Base-by-base conservation (phyloP, 306 rosid species). In the Trifolium repens region DNA sequence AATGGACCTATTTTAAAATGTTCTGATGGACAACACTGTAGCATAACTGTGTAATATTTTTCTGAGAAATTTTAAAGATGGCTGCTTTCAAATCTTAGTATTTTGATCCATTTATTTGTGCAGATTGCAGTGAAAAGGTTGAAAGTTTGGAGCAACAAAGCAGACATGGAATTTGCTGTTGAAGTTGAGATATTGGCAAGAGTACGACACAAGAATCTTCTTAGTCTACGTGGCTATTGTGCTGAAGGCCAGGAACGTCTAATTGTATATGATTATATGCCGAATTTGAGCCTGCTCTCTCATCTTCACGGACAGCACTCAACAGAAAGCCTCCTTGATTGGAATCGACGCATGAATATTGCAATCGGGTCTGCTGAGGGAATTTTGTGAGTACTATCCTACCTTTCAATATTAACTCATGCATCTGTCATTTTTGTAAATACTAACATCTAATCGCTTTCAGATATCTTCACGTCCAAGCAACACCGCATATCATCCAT, bases 231-330 rank as follows among this genome's bases (percentile, higher is more conserved):
- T 35, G 99, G 99, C 55, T 94, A 94, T 80, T 94, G 99, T 74
- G 97, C 96, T 19, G 99, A 94, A 85, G 99, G 97, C 37, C 96
- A 94, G 72, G 99, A 94, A 85, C 96, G 99, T 58, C 83, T 94
- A 74, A 92, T 92, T 17, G 89, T 92, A 35, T 94, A 94, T 40
- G 97, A 94, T 73, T 94, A 92, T 75, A 89, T 92, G 97, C 96
- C 93, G 3, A 94, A 94, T 78, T 81, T 94, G 87, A 94, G 99
- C 89, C 73, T 94, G 17, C 91, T 86, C 67, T 94, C 99, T 32
- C 99, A 94, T 87, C 93, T 94, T 78, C 99, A 92, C 82, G 93
- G 97, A 60, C 99, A 92, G 75, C 96, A 90, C 87, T 90, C 97
- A 0, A 83, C 96, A 49, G 97, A 94, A 85, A 76, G 88, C 83